These are phyloP conservation scores for Beta vulgaris DNA, from an alignment of 148 eudicot species.

Conservation along the genomic window DNA sequence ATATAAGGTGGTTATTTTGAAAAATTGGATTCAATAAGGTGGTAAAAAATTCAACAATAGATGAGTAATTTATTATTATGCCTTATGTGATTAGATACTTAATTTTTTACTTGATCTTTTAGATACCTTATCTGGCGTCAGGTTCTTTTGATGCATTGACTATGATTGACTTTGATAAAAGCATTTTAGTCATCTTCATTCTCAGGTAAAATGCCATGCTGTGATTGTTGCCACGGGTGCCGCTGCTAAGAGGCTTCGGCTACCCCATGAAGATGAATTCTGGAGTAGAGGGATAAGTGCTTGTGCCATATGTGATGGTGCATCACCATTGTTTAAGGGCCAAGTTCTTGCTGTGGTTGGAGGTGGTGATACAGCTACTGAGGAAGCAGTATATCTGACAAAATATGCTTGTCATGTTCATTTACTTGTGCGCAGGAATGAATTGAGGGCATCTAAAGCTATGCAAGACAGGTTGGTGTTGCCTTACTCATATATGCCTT, in stretches of 20 bases:
- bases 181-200: slow-evolving; percentile 17
- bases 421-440: slow-evolving; percentile 82
- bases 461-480: slow-evolving; percentile 92
- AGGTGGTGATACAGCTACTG: slow-evolving; percentile 99
- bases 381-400: slow-evolving; percentile 93
- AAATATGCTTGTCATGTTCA: slow-evolving; percentile 98
- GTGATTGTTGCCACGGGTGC: slow-evolving; percentile 94
- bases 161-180: not conserved
- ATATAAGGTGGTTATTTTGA: too few relatives aligned
- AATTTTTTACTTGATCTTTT: not conserved
- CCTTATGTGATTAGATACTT: not conserved
- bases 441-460: slow-evolving; percentile 92
- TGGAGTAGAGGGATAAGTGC: slow-evolving; percentile 99
- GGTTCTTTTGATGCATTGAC: not conserved
- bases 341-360: slow-evolving; percentile 99
- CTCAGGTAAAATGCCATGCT: slow-evolving; percentile 83
- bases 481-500: not conserved
- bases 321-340: slow-evolving; percentile 96
- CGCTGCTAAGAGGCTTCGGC: slow-evolving; percentile 70
- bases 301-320: slow-evolving; percentile 99
- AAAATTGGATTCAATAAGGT: too few relatives aligned
- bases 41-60: too few relatives aligned
- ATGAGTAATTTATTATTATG: not conserved
- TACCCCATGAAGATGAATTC: slow-evolving; percentile 95
- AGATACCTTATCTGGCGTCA: not conserved